Percentiles rank a stretch among this genome's conserved stretches.
phyloP scores from a whole-genome alignment of 2,329 filamentous ascomycete genomes.

The Fusarium solani-melongenae region DNA sequence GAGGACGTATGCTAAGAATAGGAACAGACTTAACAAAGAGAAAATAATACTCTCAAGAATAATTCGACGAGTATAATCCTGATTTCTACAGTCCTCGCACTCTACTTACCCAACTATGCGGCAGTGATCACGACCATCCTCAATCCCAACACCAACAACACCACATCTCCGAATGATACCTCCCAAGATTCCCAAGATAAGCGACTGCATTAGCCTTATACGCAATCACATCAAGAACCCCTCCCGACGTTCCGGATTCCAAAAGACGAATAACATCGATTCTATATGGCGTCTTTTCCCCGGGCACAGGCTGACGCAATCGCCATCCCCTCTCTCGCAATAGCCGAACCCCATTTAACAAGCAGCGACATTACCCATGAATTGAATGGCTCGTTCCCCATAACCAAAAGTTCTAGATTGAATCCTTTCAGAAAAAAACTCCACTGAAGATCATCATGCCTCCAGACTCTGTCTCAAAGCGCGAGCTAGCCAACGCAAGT shows the following conservation, averaged over 20 bases:
- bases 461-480: not conserved
- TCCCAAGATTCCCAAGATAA: not conserved
- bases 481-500: constrained; percentile 20
- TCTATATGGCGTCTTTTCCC: not conserved
- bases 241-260: not conserved
- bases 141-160: not conserved
- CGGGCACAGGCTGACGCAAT: constrained; percentile 25
- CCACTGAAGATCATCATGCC: not conserved
- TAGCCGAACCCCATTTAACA: constrained; percentile 10
- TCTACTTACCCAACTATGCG: not conserved
- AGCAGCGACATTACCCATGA: not conserved
- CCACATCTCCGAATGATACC: not conserved
- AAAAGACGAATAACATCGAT: not conserved
- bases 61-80: not conserved
- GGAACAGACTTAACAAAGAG: not conserved
- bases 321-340: constrained; percentile 27
- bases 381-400: not conserved
- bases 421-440: not conserved
- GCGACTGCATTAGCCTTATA: not conserved
- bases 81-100: not conserved
- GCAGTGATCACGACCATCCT: not conserved
- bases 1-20: not conserved
- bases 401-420: not conserved
- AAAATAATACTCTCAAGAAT: not conserved
- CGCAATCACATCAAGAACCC: not conserved